These are phyloP conservation scores for Claviceps sp. DNA, from an alignment of 2,329 filamentous ascomycete genomes.

Conservation along the genomic window DNA sequence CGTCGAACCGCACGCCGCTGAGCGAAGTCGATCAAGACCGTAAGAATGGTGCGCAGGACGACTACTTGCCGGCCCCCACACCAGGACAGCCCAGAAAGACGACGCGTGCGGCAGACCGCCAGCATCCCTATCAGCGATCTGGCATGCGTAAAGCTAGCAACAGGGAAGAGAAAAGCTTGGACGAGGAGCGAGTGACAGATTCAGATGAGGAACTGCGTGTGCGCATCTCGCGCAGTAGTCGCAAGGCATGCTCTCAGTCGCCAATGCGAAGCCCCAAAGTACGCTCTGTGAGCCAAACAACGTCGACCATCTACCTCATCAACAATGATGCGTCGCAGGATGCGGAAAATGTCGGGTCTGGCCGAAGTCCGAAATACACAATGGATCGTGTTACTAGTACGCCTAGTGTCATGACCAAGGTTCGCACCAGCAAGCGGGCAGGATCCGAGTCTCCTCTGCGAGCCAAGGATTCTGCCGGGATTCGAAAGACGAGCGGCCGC, in stretches of 20 bases:
- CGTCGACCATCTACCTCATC: conserved; percentile 52
- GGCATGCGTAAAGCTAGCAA: conserved; percentile 26
- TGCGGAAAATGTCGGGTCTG: conserved; percentile 53
- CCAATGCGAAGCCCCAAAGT: conserved; percentile 48
- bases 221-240: conserved; percentile 51
- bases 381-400: conserved; percentile 43
- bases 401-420: conserved; percentile 47
- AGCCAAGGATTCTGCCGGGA: conserved; percentile 36
- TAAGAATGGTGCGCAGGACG: conserved; percentile 60
- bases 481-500: conserved; percentile 54
- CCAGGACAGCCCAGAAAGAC: conserved; percentile 92
- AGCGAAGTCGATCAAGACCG: conserved; percentile 83
- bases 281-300: conserved; percentile 63
- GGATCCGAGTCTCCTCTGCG: conserved; percentile 34
- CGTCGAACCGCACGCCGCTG: conserved; percentile 69
- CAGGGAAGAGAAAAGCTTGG: conserved; percentile 38
- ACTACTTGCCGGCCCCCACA: conserved; percentile 87
- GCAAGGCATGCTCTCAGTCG: conserved; percentile 49
- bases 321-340: conserved; percentile 59
- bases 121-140: conserved; percentile 57
- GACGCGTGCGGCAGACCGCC: conserved; percentile 59
- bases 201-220: conserved; percentile 76
- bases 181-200: conserved; percentile 48
- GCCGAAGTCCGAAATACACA: conserved; percentile 39
- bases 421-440: conserved; percentile 46